phyloP scores from a whole-genome alignment of 1,284 basidiomycete genomes.

The Caloboletus inedulis region DNA sequence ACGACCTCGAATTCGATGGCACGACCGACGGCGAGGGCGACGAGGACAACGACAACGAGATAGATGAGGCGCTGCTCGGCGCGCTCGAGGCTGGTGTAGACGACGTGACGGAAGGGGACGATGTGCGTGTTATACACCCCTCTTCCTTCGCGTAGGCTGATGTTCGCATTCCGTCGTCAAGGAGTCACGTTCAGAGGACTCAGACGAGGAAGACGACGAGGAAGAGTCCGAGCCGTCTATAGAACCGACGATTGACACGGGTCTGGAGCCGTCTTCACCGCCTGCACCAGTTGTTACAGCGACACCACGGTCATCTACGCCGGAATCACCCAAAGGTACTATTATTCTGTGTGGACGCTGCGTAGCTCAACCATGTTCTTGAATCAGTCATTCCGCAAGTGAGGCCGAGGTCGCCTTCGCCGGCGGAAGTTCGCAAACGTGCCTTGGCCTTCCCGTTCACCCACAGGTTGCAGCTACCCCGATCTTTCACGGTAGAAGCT shows the following conservation, averaged over 20 bases:
- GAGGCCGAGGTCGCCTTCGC: constrained; percentile 57
- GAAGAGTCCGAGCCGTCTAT: constrained; percentile 37
- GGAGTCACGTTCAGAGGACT: constrained; percentile 53
- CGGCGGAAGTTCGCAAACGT: constrained; percentile 54
- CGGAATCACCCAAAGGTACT: constrained; percentile 31
- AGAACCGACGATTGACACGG: constrained; percentile 23
- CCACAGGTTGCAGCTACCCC: constrained; percentile 32
- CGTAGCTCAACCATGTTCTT: constrained; percentile 9
- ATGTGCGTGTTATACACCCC: constrained; percentile 40
- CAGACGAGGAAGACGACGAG: constrained; percentile 57
- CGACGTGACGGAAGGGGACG: constrained; percentile 63
- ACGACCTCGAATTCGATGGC: constrained; percentile 52
- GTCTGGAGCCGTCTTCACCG: constrained; percentile 26
- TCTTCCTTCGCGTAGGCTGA: constrained; percentile 7
- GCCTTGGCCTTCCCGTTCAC: constrained; percentile 36
- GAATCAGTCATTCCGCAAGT: constrained; percentile 33
- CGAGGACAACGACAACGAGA: constrained; percentile 42
- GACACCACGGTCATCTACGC: constrained; percentile 29
- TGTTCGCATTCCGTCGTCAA: constrained; percentile 20
- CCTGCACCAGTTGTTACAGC: constrained; percentile 20
- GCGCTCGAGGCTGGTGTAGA: constrained; percentile 50
- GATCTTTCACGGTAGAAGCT: constrained; percentile 85
- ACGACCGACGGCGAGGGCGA: constrained; percentile 46
- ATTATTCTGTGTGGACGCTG: not conserved
- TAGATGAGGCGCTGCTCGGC: constrained; percentile 54